Conservation (phyloP, 140 eudicot species). For the Artemisia princeps region DNA sequence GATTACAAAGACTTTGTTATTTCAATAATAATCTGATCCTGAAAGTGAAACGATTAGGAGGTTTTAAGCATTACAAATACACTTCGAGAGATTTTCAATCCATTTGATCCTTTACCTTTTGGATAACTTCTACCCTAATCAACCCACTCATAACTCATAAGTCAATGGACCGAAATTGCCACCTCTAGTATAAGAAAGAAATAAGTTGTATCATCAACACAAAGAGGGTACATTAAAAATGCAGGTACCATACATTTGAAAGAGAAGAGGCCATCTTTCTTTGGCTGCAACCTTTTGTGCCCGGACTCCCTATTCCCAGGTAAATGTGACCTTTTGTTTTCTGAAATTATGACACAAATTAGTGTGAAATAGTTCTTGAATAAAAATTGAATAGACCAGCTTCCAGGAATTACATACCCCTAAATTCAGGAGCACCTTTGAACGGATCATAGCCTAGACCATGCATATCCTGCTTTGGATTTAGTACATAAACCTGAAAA, state of each 20-base stretch:
- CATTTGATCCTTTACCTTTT: neutral
- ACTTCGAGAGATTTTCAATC: neutral
- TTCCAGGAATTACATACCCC: constrained; percentile 55
- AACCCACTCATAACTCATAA: neutral
- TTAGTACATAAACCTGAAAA: constrained; percentile 63
- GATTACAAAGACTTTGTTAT: neutral
- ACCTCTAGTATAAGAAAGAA: constrained; percentile 6
- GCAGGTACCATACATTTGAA: constrained; percentile 40
- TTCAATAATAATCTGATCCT: neutral
- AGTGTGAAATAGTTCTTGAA: constrained; percentile 15
- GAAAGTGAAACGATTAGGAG: neutral
- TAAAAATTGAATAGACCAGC: constrained; percentile 7
- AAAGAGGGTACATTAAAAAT: constrained; percentile 19
- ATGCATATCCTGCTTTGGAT: constrained; percentile 90
- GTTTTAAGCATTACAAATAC: neutral
- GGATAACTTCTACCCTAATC: neutral
- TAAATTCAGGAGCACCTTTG: constrained; percentile 91
- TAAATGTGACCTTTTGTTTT: constrained; percentile 55
- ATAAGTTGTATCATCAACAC: constrained; percentile 1
- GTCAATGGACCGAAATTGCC: neutral
- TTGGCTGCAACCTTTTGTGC: constrained; percentile 31
- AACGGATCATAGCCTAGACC: constrained; percentile 95
- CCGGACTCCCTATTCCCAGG: constrained; percentile 42
- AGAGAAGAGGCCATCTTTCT: constrained; percentile 52
- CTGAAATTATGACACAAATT: constrained; percentile 36